Conservation (phyloP, 495 filamentous ascomycete species). For the Neurospora sp. region DNA sequence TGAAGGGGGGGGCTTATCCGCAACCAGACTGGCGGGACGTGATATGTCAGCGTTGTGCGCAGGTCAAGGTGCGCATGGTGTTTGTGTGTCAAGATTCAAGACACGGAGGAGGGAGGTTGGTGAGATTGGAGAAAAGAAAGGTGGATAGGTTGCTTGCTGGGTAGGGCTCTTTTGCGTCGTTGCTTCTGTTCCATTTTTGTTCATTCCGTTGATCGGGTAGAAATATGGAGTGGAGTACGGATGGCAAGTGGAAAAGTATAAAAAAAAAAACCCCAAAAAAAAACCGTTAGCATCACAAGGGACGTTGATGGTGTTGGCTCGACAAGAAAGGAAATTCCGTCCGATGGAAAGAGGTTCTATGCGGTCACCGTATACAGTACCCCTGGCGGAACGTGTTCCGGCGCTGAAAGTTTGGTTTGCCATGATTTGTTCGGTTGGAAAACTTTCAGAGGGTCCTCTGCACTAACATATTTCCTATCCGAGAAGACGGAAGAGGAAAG, state of each 20-base stretch:
- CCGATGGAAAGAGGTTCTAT: background rate
- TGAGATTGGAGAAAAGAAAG: background rate
- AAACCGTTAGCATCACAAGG: background rate
- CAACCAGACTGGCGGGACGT: background rate
- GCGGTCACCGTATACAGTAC: background rate
- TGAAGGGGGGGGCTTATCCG: background rate
- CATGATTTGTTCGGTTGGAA: background rate
- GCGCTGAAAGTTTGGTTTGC: background rate
- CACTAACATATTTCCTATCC: background rate
- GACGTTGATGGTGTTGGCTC: background rate
- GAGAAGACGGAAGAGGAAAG: background rate
- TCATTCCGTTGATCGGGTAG: background rate
- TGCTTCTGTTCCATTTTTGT: background rate
- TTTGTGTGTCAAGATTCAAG: background rate
- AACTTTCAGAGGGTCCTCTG: background rate
- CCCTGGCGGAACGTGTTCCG: background rate
- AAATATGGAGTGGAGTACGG: background rate
- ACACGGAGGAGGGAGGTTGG: background rate
- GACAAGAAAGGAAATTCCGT: background rate
- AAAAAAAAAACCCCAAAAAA: background rate
- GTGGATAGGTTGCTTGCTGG: background rate
- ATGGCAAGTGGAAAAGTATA: background rate
- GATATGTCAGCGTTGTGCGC: background rate
- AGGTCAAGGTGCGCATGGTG: background rate
- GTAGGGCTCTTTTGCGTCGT: background rate